Base-by-base conservation (phyloP, 2,329 filamentous ascomycete species). In the Cladobotryum protrusum region DNA sequence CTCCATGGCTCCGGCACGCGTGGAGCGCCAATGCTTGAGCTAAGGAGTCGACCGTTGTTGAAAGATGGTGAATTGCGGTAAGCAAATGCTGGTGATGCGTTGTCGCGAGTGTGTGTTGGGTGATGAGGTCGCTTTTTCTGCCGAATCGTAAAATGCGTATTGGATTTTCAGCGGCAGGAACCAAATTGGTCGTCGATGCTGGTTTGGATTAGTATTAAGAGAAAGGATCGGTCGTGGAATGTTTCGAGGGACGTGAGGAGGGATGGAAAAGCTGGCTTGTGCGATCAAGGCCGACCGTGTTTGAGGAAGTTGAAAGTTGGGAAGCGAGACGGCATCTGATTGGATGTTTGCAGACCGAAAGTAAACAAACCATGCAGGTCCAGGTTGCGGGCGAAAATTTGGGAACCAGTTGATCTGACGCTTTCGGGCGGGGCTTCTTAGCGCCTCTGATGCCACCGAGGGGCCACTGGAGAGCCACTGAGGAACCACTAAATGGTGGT, bases 1-100 rank as follows among this genome's bases (percentile, higher is more conserved):
- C 60, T 73, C 72, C 72, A 74, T 74, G 54, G 62, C 60, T 63
- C 54, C 47, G 48, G 36, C 46, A 59, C 58, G 61, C 58, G 55
- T 56, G 19, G 46, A 37, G 56, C 54, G 56, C 61, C 13, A 56
- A 50, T 54, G 50, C 52, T 52, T 49, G 54, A 54, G 58, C 50
- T 49, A 52, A 47, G 58, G 48, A 53, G 49, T 49, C 46, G 53
- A 56, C 47, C 50, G 52, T 47, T 39, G 35, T 42, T 45, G 40
- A 42, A 42, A 51, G 39, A 51, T 48, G 32, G 44, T 52, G 45
- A 45, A 45, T 41, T 19, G 50, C 50, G 46, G 51, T 50, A 54
- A 48, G 48, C 54, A 53, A 49, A 56, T 56, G 57, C 53, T 17
- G 39, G 37, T 4, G 24, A 29, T 29, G 24, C 24, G 24, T 9